phyloP scores from a whole-genome alignment of 1,284 basidiomycete species.

The Austropuccinia psidii region DNA sequence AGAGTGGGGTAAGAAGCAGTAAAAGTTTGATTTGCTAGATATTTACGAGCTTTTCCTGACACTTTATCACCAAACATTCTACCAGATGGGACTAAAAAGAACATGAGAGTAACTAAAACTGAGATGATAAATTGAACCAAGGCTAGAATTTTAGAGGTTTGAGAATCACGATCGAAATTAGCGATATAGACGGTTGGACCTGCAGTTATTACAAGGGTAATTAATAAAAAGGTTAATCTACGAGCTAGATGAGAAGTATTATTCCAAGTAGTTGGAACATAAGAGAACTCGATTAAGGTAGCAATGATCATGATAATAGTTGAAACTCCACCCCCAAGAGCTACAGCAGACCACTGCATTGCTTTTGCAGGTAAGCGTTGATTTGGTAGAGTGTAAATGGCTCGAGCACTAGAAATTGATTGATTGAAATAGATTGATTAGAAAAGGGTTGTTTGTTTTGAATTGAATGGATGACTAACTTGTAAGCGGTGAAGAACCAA shows the following conservation, averaged over 20 bases:
- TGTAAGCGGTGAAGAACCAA: slow-evolving; percentile 76
- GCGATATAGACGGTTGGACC: slow-evolving; percentile 81
- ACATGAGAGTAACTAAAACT: slow-evolving; percentile 68
- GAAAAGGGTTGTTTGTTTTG: too few relatives aligned
- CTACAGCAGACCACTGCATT: slow-evolving; percentile 77
- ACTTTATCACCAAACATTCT: slow-evolving; percentile 93
- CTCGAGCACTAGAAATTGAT: slow-evolving; percentile 68
- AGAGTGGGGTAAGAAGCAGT: slow-evolving; percentile 82
- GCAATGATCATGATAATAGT: slow-evolving; percentile 87
- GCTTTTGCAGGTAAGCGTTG: slow-evolving; percentile 57
- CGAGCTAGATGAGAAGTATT: slow-evolving; percentile 87
- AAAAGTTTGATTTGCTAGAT: slow-evolving; percentile 90
- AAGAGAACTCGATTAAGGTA: slow-evolving; percentile 83
- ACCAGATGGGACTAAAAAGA: slow-evolving; percentile 78
- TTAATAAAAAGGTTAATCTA: slow-evolving; percentile 69
- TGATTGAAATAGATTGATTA: neutral
- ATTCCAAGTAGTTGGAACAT: slow-evolving; percentile 95
- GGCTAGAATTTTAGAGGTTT: slow-evolving; percentile 69
- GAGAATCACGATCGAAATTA: slow-evolving; percentile 56
- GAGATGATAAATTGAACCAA: slow-evolving; percentile 89
- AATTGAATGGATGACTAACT: slow-evolving; percentile 7
- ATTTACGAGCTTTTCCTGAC: slow-evolving; percentile 82
- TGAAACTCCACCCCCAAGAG: slow-evolving; percentile 80
- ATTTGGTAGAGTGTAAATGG: slow-evolving; percentile 58
- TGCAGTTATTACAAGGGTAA: slow-evolving; percentile 73